A percentile compares a stretch with the other conserved stretches of the same genome.
Conservation (phyloP, 2,329 filamentous ascomycete genomes). For the Trichoderma koningiopsis region DNA sequence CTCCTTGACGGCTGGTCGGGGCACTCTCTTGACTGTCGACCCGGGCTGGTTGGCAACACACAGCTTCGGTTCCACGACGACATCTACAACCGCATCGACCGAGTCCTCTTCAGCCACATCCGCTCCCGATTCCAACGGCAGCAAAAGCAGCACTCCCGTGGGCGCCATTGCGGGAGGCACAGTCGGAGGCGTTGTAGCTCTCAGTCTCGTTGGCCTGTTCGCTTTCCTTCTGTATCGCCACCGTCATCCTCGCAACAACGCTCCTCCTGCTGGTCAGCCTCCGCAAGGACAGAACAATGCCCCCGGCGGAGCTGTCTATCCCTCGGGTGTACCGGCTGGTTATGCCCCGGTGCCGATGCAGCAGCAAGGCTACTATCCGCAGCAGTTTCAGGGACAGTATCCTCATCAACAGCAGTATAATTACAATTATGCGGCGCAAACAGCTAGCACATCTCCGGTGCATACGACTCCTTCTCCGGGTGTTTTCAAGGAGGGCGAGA, state of each 20-base stretch:
- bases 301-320: slow-evolving; percentile 17
- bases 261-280: slow-evolving; percentile 21
- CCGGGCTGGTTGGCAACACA: slow-evolving; percentile 33
- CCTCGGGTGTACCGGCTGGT: slow-evolving; percentile 32
- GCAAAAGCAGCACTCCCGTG: slow-evolving; percentile 39
- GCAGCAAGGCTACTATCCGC: slow-evolving; percentile 34
- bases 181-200: slow-evolving; percentile 48
- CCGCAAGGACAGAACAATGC: not conserved
- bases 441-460: slow-evolving; percentile 32
- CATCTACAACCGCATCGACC: not conserved
- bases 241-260: not conserved
- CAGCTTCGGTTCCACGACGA: slow-evolving; percentile 18
- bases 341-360: slow-evolving; percentile 31
- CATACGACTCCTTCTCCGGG: slow-evolving; percentile 38
- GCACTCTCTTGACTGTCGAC: slow-evolving; percentile 37
- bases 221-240: slow-evolving; percentile 46
- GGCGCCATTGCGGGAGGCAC: slow-evolving; percentile 51
- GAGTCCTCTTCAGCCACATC: slow-evolving; percentile 13
- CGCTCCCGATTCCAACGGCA: slow-evolving; percentile 27
- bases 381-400: slow-evolving; percentile 16
- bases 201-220: slow-evolving; percentile 45
- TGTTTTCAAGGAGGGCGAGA: slow-evolving; percentile 13
- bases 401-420: slow-evolving; percentile 28
- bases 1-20: slow-evolving; percentile 31
- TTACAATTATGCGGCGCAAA: slow-evolving; percentile 28